Evolutionary conservation across 2,329 filamentous ascomycete genomes (phyloP), one percentile per base, ranked within the genome.

Genomic region (Rhexocercosporidium sp.): DNA sequence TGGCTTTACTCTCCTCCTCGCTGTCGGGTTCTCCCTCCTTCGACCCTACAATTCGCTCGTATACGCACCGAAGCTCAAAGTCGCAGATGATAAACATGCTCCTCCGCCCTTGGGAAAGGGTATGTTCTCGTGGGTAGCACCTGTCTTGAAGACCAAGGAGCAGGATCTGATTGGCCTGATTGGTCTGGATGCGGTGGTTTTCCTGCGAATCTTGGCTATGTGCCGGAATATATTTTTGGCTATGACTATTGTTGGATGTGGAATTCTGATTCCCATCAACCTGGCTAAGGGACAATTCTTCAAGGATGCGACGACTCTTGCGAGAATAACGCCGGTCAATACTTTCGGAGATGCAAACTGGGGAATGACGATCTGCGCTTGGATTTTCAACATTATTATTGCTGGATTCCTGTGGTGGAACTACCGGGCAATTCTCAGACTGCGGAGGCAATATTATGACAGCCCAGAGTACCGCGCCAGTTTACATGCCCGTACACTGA

Each of bases 1-100:
- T 53, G 91, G 88, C 64, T 83, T 96, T 76, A 93, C 93, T 9
- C 75, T 86, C 70, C 83, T 89, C 72, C 90, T 97, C 73, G 90
- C 93, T 69, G 78, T 97, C 66, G 81, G 89, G 71, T 99, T 98
- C 84, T 97, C 93, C 70, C 83, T 97, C 74, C 84, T 98, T 64
- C 92, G 96, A 68, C 96, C 96, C 5, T 94, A 94, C 79, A 95
- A 98, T 79, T 91, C 90, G 65, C 87, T 95, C 73, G 93, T 99
- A 57, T 99, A 99, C 81, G 94, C 96, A 3, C 96, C 96, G 47
- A 95, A 96, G 78, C 84, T 96, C 59, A 97, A 97, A 78, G 91
- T 97, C 83, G 92, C 93, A 77, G 95, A 98, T 78, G 89, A 93
- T 73, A 93, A 91, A 79, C 94, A 97, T 81, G 88, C 92, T 11